Conservation (phyloP, 2,329 filamentous ascomycete genomes). For the Xylaria sp. region DNA sequence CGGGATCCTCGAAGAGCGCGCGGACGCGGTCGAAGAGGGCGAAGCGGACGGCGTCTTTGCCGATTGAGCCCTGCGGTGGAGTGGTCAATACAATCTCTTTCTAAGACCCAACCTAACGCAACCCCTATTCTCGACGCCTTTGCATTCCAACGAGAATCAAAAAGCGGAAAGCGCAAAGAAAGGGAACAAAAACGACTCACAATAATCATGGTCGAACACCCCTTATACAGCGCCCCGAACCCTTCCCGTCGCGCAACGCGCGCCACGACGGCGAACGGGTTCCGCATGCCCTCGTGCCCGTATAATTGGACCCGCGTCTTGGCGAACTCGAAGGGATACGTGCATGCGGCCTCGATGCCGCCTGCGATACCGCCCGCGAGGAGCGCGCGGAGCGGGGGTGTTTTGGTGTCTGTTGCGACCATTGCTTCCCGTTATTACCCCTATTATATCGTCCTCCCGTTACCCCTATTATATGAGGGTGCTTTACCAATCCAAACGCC, state of each 20-base stretch:
- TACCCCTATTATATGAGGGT: neutral
- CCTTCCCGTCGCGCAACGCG: constrained; percentile 54
- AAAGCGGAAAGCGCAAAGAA: neutral
- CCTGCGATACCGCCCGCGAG: constrained; percentile 32
- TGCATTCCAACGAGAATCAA: too few relatives aligned
- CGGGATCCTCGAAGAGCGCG: constrained; percentile 43
- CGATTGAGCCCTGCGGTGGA: constrained; percentile 44
- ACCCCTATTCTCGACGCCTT: neutral
- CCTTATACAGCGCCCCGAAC: constrained; percentile 53
- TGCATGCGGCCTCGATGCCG: constrained; percentile 32
- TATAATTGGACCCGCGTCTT: constrained; percentile 56
- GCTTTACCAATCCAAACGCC: too few relatives aligned
- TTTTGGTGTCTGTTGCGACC: constrained; percentile 20
- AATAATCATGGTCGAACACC: constrained; percentile 47
- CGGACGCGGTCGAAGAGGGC: constrained; percentile 60
- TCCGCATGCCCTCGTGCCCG: constrained; percentile 38
- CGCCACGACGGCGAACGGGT: constrained; percentile 51
- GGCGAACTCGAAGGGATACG: constrained; percentile 59
- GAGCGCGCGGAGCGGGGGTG: constrained; percentile 28
- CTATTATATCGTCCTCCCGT: too few relatives aligned
- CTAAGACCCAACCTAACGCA: neutral
- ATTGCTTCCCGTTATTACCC: constrained; percentile 7
- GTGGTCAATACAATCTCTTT: neutral
- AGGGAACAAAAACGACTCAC: constrained; percentile 20
- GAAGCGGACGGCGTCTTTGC: constrained; percentile 59